Evolutionary conservation across 164 flowering plant genomes (phyloP).

Genomic region (Nelumbo lutea): DNA sequence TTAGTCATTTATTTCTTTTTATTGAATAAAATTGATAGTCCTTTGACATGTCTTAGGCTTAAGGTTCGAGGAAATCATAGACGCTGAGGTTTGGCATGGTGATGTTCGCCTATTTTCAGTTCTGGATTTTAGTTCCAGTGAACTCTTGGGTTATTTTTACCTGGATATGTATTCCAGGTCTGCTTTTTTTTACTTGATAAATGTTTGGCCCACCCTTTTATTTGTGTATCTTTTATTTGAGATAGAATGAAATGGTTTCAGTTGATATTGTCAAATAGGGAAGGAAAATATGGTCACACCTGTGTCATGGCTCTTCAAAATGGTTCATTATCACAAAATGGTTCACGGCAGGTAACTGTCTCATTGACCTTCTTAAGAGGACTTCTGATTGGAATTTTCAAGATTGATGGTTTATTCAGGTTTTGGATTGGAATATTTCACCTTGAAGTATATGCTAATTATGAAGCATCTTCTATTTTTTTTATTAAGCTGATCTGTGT

Average conservation of each 20-base stretch:
- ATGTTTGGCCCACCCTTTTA: constrained; percentile 9
- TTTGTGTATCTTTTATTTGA: background rate
- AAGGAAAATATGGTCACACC: constrained; percentile 77
- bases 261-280: constrained; percentile 39
- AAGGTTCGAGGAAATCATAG: constrained; percentile 66
- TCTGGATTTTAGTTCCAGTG: constrained; percentile 58
- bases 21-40: constrained; percentile 1
- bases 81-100: constrained; percentile 73
- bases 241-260: constrained; percentile 4
- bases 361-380: background rate
- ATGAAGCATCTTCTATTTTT: background rate
- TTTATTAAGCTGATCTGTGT: background rate
- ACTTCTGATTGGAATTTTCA: background rate
- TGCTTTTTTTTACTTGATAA: background rate
- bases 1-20: background rate
- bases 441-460: background rate
- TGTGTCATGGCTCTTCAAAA: constrained; percentile 88
- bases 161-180: constrained; percentile 81
- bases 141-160: constrained; percentile 81
- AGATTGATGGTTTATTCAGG: background rate
- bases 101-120: constrained; percentile 75
- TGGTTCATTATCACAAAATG: constrained; percentile 43
- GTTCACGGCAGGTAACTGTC: constrained; percentile 54
- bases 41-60: constrained; percentile 52
- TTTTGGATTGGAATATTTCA: background rate